Conservation (phyloP, 768 basidiomycete species). For the Stropharia rugosoannulata region DNA sequence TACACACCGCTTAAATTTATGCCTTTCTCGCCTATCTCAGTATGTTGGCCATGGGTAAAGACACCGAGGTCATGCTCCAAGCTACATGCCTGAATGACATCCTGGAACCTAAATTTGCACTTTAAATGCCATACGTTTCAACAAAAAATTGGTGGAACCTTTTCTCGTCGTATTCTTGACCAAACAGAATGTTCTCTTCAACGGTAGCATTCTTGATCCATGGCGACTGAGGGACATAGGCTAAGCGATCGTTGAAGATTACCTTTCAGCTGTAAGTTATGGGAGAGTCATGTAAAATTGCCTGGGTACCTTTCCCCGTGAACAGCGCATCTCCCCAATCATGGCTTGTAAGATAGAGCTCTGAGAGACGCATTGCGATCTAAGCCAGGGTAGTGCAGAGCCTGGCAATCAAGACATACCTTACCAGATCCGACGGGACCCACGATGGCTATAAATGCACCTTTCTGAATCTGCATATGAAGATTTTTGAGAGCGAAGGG, state of each 20-base stretch:
- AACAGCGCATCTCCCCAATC: slow-evolving; percentile 68
- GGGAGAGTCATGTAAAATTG: not conserved
- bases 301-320: slow-evolving; percentile 45
- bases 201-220: slow-evolving; percentile 73
- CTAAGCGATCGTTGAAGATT: slow-evolving; percentile 51
- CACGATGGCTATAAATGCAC: slow-evolving; percentile 71
- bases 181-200: slow-evolving; percentile 75
- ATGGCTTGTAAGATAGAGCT: slow-evolving; percentile 55
- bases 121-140: not conserved
- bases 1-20: slow-evolving; percentile 61
- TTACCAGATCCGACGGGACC: slow-evolving; percentile 78
- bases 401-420: slow-evolving; percentile 26
- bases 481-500: slow-evolving; percentile 53
- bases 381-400: not conserved
- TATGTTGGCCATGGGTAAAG: slow-evolving; percentile 66
- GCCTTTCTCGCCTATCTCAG: slow-evolving; percentile 78
- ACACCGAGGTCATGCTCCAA: slow-evolving; percentile 71
- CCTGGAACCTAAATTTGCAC: slow-evolving; percentile 41
- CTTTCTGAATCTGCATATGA: slow-evolving; percentile 44
- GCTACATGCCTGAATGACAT: slow-evolving; percentile 63
- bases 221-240: slow-evolving; percentile 59
- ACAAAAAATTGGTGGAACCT: slow-evolving; percentile 26
- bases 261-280: slow-evolving; percentile 29
- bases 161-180: slow-evolving; percentile 58
- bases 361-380: slow-evolving; percentile 24